These are phyloP conservation scores for Penicillium sp. DNA, from an alignment of 2,329 filamentous ascomycete species.

Conservation along the genomic window DNA sequence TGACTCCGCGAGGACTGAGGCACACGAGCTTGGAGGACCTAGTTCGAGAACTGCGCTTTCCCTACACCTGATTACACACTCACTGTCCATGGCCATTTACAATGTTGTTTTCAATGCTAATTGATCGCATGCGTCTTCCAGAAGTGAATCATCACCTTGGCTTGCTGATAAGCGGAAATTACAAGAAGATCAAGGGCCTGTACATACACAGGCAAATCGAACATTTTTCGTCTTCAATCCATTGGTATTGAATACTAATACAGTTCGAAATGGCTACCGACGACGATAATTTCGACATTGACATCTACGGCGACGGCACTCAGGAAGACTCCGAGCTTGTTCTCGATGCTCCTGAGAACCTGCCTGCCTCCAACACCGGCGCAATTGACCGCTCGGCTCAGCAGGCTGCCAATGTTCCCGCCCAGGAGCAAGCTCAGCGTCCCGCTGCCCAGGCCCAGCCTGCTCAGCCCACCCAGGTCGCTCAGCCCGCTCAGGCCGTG, in stretches of 20 bases:
- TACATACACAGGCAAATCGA: slow-evolving; percentile 42
- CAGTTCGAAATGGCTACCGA: slow-evolving; percentile 54
- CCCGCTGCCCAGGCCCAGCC: slow-evolving; percentile 5
- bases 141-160: slow-evolving; percentile 47
- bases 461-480: background rate
- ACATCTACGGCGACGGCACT: slow-evolving; percentile 67
- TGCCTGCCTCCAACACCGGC: slow-evolving; percentile 26
- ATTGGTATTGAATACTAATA: slow-evolving; percentile 23
- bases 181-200: slow-evolving; percentile 33
- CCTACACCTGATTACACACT: background rate
- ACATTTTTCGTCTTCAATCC: slow-evolving; percentile 25
- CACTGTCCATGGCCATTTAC: slow-evolving; percentile 13
- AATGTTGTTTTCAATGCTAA: slow-evolving; percentile 39
- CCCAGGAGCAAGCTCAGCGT: background rate
- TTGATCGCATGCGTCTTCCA: slow-evolving; percentile 38
- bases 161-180: slow-evolving; percentile 29
- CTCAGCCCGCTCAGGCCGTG: slow-evolving; percentile 5
- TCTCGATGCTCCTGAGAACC: slow-evolving; percentile 37
- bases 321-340: slow-evolving; percentile 44
- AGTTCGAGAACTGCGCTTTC: background rate
- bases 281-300: slow-evolving; percentile 71
- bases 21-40: background rate
- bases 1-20: slow-evolving; percentile 2
- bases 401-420: no score
- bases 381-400: slow-evolving; percentile 1